Base-by-base conservation (phyloP, 371 early-diverging fungal species). In the Batkoa obscura region DNA sequence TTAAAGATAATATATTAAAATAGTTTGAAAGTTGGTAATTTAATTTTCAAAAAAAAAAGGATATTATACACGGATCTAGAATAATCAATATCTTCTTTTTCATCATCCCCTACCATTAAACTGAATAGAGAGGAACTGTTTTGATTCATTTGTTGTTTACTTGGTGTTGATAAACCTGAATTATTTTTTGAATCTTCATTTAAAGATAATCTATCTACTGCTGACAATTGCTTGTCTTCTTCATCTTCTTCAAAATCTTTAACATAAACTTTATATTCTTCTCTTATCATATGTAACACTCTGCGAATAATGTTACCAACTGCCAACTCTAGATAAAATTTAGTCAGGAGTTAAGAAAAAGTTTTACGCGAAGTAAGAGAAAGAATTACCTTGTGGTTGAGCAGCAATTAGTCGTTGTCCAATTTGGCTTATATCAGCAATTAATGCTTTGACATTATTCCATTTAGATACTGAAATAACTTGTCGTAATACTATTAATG, bases 241-340 rank as follows among this genome's bases (percentile, higher is more conserved):
- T 66, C 64, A 31, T 64, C 63, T 0, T 66, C 66, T 2, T 59
- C 59, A 6, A 55, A 46, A 4, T 64, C 60, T n/a, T 61, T 61
- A 9, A 49, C 58, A 0, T 57, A 45, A 2, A 56, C 59, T 1
- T 66, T 64, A 52, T 62, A 65, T 54, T 67, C 76, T 64, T 92
- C 93, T 42, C 82, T 73, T 60, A 94, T 89, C n/a, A 92, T 69
- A 52, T 81, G 80, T 30, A 92, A 62, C 1, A 92, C 83, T 52
- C 94, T 73, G 50, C 86, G 79, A 23, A 83, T 78, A 38, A 88
- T 86, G 66, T 90, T 93, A n/a, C 83, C 84, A 2, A 89, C 82
- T 2, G 87, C 85, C 30, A 91, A 72, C 63, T 94, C 93, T 74
- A 66, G 23, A 58, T 41, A 10, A 41, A 8, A 8, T 13, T 13